Conservation (phyloP, 108 stramenopile species). For the Cyclotella distinguenda region DNA sequence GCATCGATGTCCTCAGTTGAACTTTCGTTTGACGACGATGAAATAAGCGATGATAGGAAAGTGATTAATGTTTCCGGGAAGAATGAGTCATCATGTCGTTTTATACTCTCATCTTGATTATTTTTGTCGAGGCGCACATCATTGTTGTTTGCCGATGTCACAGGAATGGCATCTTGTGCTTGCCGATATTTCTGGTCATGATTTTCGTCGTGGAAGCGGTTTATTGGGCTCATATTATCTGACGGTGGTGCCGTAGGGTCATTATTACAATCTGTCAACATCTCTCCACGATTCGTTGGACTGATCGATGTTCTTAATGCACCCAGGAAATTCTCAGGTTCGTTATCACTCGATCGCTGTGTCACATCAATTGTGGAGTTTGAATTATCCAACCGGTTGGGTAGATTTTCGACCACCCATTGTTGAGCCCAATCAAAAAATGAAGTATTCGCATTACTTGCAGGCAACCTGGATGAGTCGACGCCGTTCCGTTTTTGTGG, state of each 20-base stretch:
- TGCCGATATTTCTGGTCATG: too few species aligned
- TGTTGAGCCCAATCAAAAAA: conserved; percentile 44
- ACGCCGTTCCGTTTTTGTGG: not conserved
- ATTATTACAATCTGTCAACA: too few species aligned
- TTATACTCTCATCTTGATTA: not conserved
- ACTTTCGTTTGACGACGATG: conserved; percentile 13
- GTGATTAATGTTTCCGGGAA: conserved; percentile 25
- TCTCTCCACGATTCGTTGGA: too few species aligned
- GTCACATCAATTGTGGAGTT: not conserved
- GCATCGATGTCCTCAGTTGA: conserved; percentile 23
- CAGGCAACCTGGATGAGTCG: not conserved
- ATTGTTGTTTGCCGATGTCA: too few species aligned
- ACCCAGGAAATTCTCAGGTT: not conserved
- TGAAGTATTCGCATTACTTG: conserved; percentile 2
- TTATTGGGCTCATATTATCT: too few species aligned
- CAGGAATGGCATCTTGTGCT: too few species aligned
- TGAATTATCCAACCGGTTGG: not conserved
- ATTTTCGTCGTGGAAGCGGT: too few species aligned
- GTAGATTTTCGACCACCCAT: conserved; percentile 24
- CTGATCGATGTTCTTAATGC: not conserved
- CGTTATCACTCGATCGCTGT: not conserved
- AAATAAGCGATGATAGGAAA: conserved; percentile 13
- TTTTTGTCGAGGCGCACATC: too few species aligned
- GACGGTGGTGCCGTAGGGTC: too few species aligned
- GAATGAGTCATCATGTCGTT: not conserved